Percentiles rank a stretch among this genome's conserved stretches.
phyloP scores from a whole-genome alignment of 2,329 filamentous ascomycete species.

The Curvularia sp. region DNA sequence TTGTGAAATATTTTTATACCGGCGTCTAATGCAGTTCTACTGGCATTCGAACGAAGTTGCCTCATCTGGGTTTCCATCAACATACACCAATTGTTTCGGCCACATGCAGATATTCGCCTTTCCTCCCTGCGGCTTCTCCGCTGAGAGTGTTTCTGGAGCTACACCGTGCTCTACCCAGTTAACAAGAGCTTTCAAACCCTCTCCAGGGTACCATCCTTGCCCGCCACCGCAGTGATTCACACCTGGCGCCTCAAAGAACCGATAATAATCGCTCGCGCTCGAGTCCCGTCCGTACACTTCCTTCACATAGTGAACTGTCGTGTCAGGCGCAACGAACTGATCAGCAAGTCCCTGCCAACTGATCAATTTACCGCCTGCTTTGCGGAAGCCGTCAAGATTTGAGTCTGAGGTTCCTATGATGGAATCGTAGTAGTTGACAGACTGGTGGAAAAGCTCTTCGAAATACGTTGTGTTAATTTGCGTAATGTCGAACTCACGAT shows the following conservation, averaged over 20 bases:
- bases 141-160: conserved; percentile 28
- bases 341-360: conserved; percentile 32
- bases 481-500: conserved; percentile 18
- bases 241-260: conserved; percentile 44
- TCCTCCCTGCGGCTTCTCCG: conserved; percentile 12
- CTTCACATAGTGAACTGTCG: conserved; percentile 24
- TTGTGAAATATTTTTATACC: neutral
- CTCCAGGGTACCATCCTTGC: conserved; percentile 28
- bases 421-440: conserved; percentile 20
- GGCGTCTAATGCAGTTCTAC: neutral
- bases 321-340: conserved; percentile 19
- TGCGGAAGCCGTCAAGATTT: conserved; percentile 20
- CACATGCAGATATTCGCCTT: conserved; percentile 23
- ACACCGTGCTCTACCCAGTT: conserved; percentile 42
- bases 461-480: conserved; percentile 14
- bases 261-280: conserved; percentile 30
- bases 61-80: conserved; percentile 7
- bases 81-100: conserved; percentile 25
- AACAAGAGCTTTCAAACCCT: conserved; percentile 30
- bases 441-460: conserved; percentile 17
- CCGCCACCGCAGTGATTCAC: conserved; percentile 38
- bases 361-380: conserved; percentile 33
- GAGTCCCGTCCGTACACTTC: conserved; percentile 21
- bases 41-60: conserved; percentile 14
- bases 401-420: conserved; percentile 21